Evolutionary conservation across 495 filamentous ascomycete species (phyloP).

Genomic region (Endocarpon pusillum): DNA sequence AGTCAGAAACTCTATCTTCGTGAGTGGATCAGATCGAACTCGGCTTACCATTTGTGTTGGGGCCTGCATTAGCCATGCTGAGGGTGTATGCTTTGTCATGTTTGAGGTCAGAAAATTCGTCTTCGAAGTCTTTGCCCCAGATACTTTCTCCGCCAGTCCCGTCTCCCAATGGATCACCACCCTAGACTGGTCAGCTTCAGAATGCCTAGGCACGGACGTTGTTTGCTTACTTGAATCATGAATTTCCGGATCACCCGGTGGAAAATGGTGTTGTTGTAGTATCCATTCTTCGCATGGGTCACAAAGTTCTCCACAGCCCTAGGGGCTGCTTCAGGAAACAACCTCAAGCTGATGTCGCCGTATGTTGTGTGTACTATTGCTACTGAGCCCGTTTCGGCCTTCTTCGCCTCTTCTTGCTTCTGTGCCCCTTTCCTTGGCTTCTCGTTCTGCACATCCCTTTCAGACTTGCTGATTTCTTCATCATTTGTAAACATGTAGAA

Average conservation of each 20-base stretch:
- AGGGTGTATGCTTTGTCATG: constrained; percentile 95
- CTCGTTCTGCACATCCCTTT: constrained; percentile 89
- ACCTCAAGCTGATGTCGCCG: constrained; percentile 85
- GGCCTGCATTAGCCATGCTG: constrained; percentile 93
- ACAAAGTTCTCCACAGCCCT: constrained; percentile 98
- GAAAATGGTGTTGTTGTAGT: constrained; percentile 96
- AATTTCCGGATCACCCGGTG: constrained; percentile 96
- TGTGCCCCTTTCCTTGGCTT: constrained; percentile 40
- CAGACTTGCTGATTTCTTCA: constrained; percentile 61
- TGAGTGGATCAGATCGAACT: too few species aligned
- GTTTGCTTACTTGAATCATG: constrained; percentile 90
- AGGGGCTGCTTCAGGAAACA: constrained; percentile 85
- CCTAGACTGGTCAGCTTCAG: constrained; percentile 2
- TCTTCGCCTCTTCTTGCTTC: constrained; percentile 32
- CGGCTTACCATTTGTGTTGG: constrained; percentile 53
- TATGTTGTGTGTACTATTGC: constrained; percentile 85
- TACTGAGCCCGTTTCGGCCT: constrained; percentile 54
- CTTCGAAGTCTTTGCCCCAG: constrained; percentile 90
- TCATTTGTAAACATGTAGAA: constrained; percentile 99
- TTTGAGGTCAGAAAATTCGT: constrained; percentile 80
- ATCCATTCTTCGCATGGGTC: constrained; percentile 70
- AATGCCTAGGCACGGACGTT: constrained; percentile 2
- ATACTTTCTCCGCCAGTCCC: constrained; percentile 94
- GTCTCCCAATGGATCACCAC: constrained; percentile 86
- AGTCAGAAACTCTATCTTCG: constrained; percentile 44